These are phyloP conservation scores for Phytophthora agathidicida DNA, from an alignment of 352 stramenopile genomes.

Conservation along the genomic window DNA sequence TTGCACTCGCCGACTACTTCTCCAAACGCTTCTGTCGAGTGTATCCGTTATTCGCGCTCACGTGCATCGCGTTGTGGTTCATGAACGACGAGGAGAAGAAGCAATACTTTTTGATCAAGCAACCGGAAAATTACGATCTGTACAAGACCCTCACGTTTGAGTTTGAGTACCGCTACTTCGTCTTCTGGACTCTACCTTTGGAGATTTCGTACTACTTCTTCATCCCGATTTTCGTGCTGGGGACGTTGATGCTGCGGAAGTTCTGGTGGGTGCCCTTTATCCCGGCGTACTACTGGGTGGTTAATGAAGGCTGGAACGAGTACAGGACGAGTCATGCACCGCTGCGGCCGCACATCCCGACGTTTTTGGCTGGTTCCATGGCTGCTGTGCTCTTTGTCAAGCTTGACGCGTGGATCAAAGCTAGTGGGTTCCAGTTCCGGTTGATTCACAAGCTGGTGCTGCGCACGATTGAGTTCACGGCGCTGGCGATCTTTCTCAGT, in stretches of 20 bases:
- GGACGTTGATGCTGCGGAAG: slow-evolving; percentile 21
- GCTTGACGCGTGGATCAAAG: slow-evolving; percentile 33
- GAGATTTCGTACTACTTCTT: slow-evolving; percentile 64
- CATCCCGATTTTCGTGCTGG: slow-evolving; percentile 46
- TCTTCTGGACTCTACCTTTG: slow-evolving; percentile 58
- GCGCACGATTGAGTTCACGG: slow-evolving; percentile 23
- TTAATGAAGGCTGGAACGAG: slow-evolving; percentile 34
- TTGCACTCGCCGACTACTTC: slow-evolving; percentile 49
- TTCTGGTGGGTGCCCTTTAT: slow-evolving; percentile 44
- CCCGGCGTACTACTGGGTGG: slow-evolving; percentile 35
- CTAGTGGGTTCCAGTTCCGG: slow-evolving; percentile 35
- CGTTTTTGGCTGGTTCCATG: slow-evolving; percentile 48
- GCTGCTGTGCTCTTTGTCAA: slow-evolving; percentile 43
- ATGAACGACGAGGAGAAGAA: slow-evolving; percentile 35
- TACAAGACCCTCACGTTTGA: slow-evolving; percentile 52
- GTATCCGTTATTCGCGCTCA: slow-evolving; percentile 51
- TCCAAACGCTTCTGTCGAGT: slow-evolving; percentile 52
- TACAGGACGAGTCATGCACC: slow-evolving; percentile 30
- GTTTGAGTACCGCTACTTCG: slow-evolving; percentile 45
- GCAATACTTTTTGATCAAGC: slow-evolving; percentile 36
- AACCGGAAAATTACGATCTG: slow-evolving; percentile 34
- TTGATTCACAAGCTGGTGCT: slow-evolving; percentile 23
- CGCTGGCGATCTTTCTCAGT: slow-evolving; percentile 38
- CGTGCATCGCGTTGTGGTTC: slow-evolving; percentile 39
- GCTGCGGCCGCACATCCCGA: slow-evolving; percentile 36